Conservation (phyloP, 192 early-diverging fungal genomes). For the Linnemannia hyalina region DNA sequence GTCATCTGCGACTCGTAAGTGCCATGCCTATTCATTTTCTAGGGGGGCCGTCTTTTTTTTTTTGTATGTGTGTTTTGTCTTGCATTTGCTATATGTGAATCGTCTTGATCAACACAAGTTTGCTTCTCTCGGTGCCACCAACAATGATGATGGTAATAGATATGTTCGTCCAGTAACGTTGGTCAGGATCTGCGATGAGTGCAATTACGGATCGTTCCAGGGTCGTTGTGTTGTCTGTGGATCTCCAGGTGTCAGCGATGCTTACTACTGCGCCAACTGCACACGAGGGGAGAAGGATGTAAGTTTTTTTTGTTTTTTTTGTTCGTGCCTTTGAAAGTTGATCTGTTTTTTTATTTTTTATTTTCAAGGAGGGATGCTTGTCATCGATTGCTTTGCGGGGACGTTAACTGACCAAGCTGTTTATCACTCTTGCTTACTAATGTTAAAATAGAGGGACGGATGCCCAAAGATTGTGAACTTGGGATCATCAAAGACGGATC, state of each 20-base stretch:
- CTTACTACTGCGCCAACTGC: constrained; percentile 95
- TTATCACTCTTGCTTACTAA: not conserved
- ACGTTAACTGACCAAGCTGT: not conserved
- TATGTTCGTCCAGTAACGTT: constrained; percentile 90
- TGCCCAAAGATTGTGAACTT: constrained; percentile 99
- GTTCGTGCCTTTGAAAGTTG: not conserved
- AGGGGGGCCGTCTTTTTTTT: not conserved
- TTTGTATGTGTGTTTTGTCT: too few species aligned
- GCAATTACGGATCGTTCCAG: constrained; percentile 94
- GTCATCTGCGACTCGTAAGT: constrained; percentile 94
- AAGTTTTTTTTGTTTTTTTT: constrained; percentile 25
- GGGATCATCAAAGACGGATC: constrained; percentile 90
- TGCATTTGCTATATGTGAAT: not conserved
- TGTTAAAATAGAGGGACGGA: constrained; percentile 80
- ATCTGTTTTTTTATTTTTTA: not conserved
- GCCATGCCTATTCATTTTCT: not conserved
- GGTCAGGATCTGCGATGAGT: constrained; percentile 96
- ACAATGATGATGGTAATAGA: constrained; percentile 32
- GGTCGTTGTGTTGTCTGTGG: constrained; percentile 94
- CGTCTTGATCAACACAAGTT: not conserved
- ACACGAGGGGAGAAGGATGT: constrained; percentile 93
- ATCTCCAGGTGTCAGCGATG: constrained; percentile 89
- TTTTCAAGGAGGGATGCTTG: too few species aligned
- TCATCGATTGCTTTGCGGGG: not conserved
- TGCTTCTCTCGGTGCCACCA: not conserved